These are phyloP conservation scores for Wickerhamomyces hampshirensis DNA, from an alignment of 805 yeast species.

Conservation along the genomic window DNA sequence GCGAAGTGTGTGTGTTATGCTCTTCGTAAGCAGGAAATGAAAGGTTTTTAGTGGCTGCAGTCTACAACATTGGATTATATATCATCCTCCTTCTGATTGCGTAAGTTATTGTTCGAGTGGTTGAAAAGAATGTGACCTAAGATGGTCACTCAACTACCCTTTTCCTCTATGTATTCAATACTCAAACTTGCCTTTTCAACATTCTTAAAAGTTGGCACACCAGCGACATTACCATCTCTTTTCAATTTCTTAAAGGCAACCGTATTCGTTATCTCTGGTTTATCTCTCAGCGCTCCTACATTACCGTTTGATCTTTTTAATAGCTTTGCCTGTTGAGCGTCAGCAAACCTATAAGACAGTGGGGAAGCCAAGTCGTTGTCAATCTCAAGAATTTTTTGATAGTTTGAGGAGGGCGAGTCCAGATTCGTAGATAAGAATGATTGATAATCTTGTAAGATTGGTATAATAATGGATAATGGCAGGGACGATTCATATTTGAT, in stretches of 20 bases:
- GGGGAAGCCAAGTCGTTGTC: conserved; percentile 29
- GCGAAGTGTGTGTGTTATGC: too few species aligned
- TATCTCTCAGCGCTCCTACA: conserved; percentile 30
- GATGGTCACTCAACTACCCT: too few species aligned
- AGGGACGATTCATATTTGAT: not conserved
- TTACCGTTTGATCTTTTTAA: conserved; percentile 31
- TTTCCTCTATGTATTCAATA: conserved; percentile 34
- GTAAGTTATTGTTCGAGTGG: too few species aligned
- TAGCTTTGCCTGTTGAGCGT: conserved; percentile 11
- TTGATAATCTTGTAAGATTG: conserved; percentile 45
- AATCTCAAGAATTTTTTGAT: conserved; percentile 17
- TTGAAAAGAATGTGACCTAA: too few species aligned
- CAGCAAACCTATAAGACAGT: conserved; percentile 17
- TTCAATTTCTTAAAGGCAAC: conserved; percentile 20
- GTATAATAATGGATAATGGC: conserved; percentile 32
- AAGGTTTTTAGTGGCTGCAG: too few species aligned
- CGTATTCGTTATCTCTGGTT: conserved; percentile 40
- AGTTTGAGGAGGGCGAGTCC: too few species aligned
- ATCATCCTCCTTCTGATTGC: too few species aligned
- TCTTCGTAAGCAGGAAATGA: too few species aligned
- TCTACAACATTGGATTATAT: too few species aligned
- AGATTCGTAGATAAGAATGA: conserved; percentile 30
- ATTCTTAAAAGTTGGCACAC: conserved; percentile 58
- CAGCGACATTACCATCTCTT: conserved; percentile 24
- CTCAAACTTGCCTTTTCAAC: conserved; percentile 57